Percentiles rank a stretch among this genome's conserved stretches.
Conservation (phyloP, 75 land plant genomes). For the Gnetum montanum region DNA sequence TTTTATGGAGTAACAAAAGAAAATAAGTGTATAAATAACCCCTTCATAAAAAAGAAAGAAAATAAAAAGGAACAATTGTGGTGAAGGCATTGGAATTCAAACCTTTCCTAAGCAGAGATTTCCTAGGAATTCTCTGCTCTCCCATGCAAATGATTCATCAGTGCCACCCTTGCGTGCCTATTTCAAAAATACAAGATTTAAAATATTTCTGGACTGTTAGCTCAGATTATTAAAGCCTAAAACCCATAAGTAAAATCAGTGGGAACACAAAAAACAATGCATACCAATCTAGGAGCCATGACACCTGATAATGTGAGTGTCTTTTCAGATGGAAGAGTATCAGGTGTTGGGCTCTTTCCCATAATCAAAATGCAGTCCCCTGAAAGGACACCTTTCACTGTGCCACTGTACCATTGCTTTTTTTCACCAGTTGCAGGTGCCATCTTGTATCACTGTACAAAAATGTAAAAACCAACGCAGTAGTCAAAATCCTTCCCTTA, state of each 20-base stretch:
- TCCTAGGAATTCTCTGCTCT: constrained; percentile 83
- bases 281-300: constrained; percentile 88
- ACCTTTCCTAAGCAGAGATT: constrained; percentile 98
- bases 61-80: not conserved
- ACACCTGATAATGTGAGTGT: constrained; percentile 77
- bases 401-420: constrained; percentile 90
- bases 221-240: not conserved
- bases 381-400: constrained; percentile 91
- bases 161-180: constrained; percentile 88
- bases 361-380: constrained; percentile 84
- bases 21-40: not conserved
- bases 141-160: constrained; percentile 99
- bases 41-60: constrained; percentile 3
- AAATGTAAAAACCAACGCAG: no score
- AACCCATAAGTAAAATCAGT: not conserved
- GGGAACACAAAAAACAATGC: not conserved
- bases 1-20: no score
- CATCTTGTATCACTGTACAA: no score
- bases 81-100: not conserved
- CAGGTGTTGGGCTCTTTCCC: constrained; percentile 50
- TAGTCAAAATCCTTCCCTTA: no score
- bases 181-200: not conserved
- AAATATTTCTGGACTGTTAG: not conserved
- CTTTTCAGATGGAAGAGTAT: constrained; percentile 83
- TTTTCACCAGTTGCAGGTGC: no score